phyloP scores from a whole-genome alignment of 2,329 filamentous ascomycete species.

The Beauveria brongniartii region DNA sequence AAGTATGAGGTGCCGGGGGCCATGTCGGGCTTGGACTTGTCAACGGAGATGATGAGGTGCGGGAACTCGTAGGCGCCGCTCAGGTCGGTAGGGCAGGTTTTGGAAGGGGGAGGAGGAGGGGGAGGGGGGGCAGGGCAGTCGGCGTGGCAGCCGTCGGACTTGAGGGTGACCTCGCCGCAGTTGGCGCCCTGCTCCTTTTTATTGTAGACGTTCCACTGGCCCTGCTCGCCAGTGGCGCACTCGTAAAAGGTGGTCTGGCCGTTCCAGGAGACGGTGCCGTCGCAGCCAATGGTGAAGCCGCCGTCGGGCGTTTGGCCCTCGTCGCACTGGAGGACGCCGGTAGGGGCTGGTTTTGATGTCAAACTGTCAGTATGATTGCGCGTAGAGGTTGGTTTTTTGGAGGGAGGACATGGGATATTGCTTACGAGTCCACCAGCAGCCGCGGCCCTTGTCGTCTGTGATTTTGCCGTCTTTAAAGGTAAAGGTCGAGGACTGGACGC shows the following conservation, averaged over 20 bases:
- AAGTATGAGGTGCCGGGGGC: constrained; percentile 46
- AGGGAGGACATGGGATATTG: constrained; percentile 10
- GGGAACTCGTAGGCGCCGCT: constrained; percentile 45
- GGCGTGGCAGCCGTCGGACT: constrained; percentile 29
- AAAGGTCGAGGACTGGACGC: constrained; percentile 39
- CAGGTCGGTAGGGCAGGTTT: constrained; percentile 36
- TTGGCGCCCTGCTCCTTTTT: constrained; percentile 29
- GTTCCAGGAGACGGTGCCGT: constrained; percentile 44
- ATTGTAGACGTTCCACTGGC: constrained; percentile 49
- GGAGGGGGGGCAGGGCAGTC: constrained; percentile 14
- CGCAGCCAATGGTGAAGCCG: constrained; percentile 48
- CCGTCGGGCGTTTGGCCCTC: constrained; percentile 37
- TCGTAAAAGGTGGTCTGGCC: constrained; percentile 48
- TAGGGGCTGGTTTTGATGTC: constrained; percentile 33
- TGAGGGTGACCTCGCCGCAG: constrained; percentile 41
- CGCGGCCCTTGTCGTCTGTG: constrained; percentile 46
- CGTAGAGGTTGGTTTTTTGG: background rate
- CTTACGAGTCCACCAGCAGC: constrained; percentile 56
- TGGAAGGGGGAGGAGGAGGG: constrained; percentile 13
- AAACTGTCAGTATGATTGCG: background rate
- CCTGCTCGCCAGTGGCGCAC: constrained; percentile 45
- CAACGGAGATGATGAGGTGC: constrained; percentile 54
- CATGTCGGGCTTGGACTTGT: constrained; percentile 42
- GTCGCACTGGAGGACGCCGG: constrained; percentile 56
- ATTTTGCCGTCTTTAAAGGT: constrained; percentile 47